Evolutionary conservation across 2,329 filamentous ascomycete genomes (phyloP).

Genomic region (Sporothrix globosa): DNA sequence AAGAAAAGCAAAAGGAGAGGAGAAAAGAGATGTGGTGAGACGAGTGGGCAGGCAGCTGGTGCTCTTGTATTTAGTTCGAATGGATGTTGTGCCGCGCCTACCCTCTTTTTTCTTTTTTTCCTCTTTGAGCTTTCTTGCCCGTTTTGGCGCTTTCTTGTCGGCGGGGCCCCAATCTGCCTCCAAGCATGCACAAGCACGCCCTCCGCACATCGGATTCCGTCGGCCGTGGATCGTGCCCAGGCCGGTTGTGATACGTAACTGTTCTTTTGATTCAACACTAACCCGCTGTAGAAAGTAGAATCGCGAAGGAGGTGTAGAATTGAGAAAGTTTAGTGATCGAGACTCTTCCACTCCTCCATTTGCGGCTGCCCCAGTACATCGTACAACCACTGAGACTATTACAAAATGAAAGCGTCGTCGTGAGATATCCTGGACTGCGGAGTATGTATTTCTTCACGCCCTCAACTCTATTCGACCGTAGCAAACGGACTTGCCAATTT

Average conservation of each 20-base stretch:
- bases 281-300: neutral
- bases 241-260: neutral
- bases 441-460: neutral
- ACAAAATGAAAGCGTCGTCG: neutral
- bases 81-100: conserved; percentile 9
- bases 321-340: neutral
- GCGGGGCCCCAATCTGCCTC: conserved; percentile 17
- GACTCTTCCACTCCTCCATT: neutral
- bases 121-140: conserved; percentile 11
- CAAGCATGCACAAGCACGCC: conserved; percentile 7
- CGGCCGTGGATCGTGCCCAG: neutral
- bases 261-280: neutral
- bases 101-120: conserved; percentile 6
- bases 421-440: neutral
- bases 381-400: neutral
- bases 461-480: neutral
- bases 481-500: neutral
- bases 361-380: conserved; percentile 4
- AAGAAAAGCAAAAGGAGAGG: neutral
- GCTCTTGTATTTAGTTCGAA: conserved; percentile 20
- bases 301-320: neutral
- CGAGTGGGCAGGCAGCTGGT: conserved; percentile 5
- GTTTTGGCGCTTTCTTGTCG: conserved; percentile 22
- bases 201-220: conserved; percentile 24
- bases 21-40: neutral